Conservation (phyloP, 1,284 basidiomycete genomes). For the Leccinum subfulvum region DNA sequence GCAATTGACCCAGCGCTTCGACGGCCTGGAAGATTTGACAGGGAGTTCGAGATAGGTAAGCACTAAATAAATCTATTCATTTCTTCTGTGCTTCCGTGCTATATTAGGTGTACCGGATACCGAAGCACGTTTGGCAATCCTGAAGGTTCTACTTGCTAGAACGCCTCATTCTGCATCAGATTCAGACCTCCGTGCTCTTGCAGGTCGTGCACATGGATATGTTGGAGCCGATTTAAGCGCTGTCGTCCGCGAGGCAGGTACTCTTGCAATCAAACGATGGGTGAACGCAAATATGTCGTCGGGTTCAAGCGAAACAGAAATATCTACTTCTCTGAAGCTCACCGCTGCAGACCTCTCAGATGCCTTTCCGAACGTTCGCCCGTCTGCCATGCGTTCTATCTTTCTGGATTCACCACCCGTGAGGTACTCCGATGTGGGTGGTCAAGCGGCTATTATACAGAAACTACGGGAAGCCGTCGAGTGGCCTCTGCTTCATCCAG, state of each 20-base stretch:
- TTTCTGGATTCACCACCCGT: constrained; percentile 86
- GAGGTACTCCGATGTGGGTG: constrained; percentile 87
- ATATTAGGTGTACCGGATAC: constrained; percentile 82
- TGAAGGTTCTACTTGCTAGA: constrained; percentile 77
- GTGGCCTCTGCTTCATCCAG: constrained; percentile 89
- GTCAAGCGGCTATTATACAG: constrained; percentile 77
- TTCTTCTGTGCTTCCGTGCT: constrained; percentile 6
- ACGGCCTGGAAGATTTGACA: constrained; percentile 92
- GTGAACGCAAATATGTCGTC: constrained; percentile 39
- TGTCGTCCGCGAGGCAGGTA: constrained; percentile 91
- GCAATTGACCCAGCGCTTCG: constrained; percentile 95
- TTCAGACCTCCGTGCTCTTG: constrained; percentile 64
- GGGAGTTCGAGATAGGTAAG: constrained; percentile 94
- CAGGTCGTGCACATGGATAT: constrained; percentile 89
- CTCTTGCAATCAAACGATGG: constrained; percentile 86
- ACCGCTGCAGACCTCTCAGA: constrained; percentile 65
- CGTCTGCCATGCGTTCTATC: constrained; percentile 92
- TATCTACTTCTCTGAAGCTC: constrained; percentile 43
- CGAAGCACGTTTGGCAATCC: constrained; percentile 78
- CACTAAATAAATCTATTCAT: constrained; percentile 1
- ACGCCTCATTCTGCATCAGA: constrained; percentile 74
- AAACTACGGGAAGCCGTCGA: constrained; percentile 88
- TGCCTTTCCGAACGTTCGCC: constrained; percentile 79
- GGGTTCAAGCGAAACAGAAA: constrained; percentile 9
- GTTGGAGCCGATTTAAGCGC: constrained; percentile 95